Base-by-base conservation (phyloP, 768 basidiomycete species). In the Hemileccinum rubropunctum region DNA sequence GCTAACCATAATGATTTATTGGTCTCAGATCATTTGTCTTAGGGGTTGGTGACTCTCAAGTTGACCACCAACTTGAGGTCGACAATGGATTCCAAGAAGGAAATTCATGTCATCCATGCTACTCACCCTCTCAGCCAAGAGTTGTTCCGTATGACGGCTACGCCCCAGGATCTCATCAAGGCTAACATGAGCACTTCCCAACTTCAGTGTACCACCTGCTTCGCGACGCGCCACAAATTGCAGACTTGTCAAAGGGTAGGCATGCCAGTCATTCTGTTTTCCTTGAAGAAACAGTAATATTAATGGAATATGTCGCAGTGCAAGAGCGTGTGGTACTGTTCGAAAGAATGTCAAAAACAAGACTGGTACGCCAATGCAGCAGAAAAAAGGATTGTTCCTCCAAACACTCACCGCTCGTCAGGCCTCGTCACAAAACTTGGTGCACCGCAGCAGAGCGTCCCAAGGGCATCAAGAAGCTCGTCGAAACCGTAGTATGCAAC, bases 301-400 rank as follows among this genome's bases (percentile, higher is more conserved):
- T 9, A 38, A 11, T 17, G 3, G 15, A n/a, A 20, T 6, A n/a
- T 41, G 35, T 33, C 2, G 4, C 20, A 59, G 58, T 59, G 58
- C 42, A 59, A 59, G 17, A 50, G 58, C 9, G 53, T 56, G 27
- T 56, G 58, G 58, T 59, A 55, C 45, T 59, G 58, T 39, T 59
- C 58, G 12, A 56, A 56, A 37, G 58, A 56, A 23, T 59, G 58
- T 17, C 58, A 59, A 47, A 59, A 15, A 34, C 56, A 51, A 33
- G 50, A 59, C 42, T 59, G 58, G 58, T 59, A 42, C 10, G 53
- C 3, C 3, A 23, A 18, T 10, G 6, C 1, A 5, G 34, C 23
- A 23, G 23, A 23, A 23, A 23, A 23, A 23, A 34, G 20, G 10
- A 38, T 20, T 11, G 1, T 0, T n/a, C 20, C 21, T 17, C 4